Evolutionary conservation across 1,139 yeast genomes (phyloP).

Genomic region (Scheffersomyces quercinus): DNA sequence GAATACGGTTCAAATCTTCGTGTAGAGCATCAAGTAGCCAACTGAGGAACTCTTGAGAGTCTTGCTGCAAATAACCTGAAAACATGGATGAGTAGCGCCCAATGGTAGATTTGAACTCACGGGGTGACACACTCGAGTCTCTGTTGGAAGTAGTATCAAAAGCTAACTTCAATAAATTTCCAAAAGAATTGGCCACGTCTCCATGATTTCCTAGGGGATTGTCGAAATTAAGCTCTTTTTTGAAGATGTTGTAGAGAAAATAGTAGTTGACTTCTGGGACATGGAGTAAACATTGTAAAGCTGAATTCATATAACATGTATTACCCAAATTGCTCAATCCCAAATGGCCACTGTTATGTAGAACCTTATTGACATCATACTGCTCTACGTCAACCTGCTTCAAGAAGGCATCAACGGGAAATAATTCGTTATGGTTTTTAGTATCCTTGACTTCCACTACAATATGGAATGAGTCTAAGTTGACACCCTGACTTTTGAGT

Average conservation of each 20-base stretch:
- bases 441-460: conserved; percentile 34
- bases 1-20: conserved; percentile 85
- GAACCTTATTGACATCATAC: conserved; percentile 15
- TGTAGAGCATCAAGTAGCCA: conserved; percentile 89
- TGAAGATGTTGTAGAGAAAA: conserved; percentile 63
- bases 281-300: conserved; percentile 86
- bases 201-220: conserved; percentile 91
- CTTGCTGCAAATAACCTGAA: conserved; percentile 89
- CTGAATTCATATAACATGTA: conserved; percentile 96
- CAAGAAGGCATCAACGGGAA: conserved; percentile 32
- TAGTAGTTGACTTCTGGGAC: conserved; percentile 81
- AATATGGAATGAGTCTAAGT: conserved; percentile 28
- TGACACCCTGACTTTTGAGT: conserved; percentile 35
- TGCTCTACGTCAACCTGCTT: conserved; percentile 17
- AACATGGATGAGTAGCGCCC: conserved; percentile 83
- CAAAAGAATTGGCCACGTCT: conserved; percentile 75
- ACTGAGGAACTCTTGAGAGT: conserved; percentile 91
- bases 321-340: conserved; percentile 88
- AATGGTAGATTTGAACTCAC: conserved; percentile 75
- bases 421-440: conserved; percentile 13
- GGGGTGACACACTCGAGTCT: conserved; percentile 49
- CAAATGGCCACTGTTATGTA: conserved; percentile 32
- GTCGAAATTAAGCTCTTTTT: conserved; percentile 64
- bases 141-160: conserved; percentile 38
- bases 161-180: conserved; percentile 58